A percentile compares a stretch with the other conserved stretches of the same genome.
These are phyloP conservation scores for Cryptomeria japonica DNA, from an alignment of 75 land plant genomes.

Conservation along the genomic window DNA sequence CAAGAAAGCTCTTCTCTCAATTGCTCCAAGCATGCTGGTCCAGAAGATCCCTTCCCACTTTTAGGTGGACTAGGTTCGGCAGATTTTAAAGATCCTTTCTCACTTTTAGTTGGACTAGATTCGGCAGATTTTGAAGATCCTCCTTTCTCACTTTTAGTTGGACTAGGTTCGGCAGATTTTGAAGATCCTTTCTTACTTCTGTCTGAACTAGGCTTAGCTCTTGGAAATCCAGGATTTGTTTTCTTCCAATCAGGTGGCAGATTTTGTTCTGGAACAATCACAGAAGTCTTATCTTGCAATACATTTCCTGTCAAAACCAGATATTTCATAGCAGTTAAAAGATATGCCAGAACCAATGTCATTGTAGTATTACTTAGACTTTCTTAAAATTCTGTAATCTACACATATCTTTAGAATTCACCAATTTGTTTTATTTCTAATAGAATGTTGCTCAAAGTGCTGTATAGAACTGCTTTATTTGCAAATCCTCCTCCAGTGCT, in stretches of 20 bases:
- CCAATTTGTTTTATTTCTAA: background rate
- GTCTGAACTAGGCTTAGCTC: background rate
- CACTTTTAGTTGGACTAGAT: too few relatives aligned
- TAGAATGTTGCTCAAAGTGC: background rate
- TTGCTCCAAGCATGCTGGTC: slow-evolving; percentile 59
- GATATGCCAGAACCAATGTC: background rate
- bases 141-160: background rate
- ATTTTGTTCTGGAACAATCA: background rate
- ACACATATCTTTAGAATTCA: background rate
- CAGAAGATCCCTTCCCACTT: slow-evolving; percentile 13
- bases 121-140: slow-evolving; percentile 3
- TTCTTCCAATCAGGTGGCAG: background rate
- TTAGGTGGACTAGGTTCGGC: background rate
- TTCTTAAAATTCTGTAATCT: background rate
- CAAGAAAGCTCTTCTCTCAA: slow-evolving; percentile 91
- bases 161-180: background rate
- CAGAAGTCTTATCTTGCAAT: background rate
- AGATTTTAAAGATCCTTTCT: background rate
- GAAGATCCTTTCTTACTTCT: background rate
- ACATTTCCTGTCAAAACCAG: background rate
- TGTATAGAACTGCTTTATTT: background rate
- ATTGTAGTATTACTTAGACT: background rate
- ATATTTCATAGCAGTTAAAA: background rate
- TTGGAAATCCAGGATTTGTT: background rate
- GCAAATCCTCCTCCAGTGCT: background rate